Percentiles rank a stretch among this genome's conserved stretches.
Evolutionary conservation across 148 eudicot species (phyloP).

Genomic region (Rhododendron williamsianum): DNA sequence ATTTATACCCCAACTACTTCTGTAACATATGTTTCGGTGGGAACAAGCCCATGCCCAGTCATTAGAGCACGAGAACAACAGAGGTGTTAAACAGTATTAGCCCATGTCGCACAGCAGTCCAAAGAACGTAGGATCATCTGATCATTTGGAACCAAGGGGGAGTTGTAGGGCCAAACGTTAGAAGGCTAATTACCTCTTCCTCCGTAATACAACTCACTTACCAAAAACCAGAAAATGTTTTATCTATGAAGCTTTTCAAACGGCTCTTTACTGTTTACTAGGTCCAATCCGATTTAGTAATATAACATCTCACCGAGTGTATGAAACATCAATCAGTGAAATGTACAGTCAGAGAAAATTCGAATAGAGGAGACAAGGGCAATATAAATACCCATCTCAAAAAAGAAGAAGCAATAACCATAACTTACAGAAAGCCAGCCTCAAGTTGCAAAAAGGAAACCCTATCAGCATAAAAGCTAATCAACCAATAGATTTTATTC

Average conservation of each 20-base stretch:
- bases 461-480: neutral
- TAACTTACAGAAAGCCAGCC: neutral
- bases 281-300: neutral
- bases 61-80: neutral
- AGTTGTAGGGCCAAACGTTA: neutral
- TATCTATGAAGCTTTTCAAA: neutral
- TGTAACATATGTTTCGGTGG: neutral
- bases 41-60: neutral
- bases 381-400: neutral
- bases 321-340: neutral
- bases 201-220: neutral
- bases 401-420: neutral
- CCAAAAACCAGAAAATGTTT: neutral
- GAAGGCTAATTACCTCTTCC: neutral
- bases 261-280: neutral
- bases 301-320: neutral
- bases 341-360: neutral
- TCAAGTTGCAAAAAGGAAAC: neutral
- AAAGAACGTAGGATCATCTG: neutral
- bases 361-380: neutral
- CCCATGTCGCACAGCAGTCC: neutral
- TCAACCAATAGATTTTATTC: neutral
- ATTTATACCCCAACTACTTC: neutral
- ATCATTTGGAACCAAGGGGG: neutral
- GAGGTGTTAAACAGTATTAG: neutral